Base-by-base conservation (phyloP, 2,329 filamentous ascomycete genomes). In the Beauveria australis region DNA sequence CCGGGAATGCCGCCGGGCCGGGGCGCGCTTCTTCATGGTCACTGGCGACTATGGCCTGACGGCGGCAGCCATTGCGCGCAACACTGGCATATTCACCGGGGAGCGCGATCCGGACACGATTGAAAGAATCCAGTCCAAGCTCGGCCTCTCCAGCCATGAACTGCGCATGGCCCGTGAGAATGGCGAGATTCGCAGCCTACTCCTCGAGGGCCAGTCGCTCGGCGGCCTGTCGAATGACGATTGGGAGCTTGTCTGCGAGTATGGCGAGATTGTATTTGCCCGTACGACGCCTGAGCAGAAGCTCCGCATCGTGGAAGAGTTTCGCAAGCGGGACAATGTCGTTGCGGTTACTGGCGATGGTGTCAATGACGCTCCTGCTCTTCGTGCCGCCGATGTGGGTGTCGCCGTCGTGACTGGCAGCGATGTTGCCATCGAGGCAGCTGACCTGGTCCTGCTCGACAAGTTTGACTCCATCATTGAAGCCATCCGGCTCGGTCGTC, bases 281-380 rank as follows among this genome's bases (percentile, higher is more conserved):
- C 80, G 87, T 22, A 89, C 86, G 59, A 84, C 86, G 0, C 87
- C 87, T 0, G 81, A 85, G 61, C 89, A 88, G 43, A 90, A 90
- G 67, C 83, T 88, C 8, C 81, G 86, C 47, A 89, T 90, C 77
- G 88, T 91, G 51, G 82, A 85, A 61, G 85, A 86, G 53, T 78
- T 89, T 24, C 86, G 88, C 64, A 70, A 74, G 22, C 74, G 81
- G 16, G 80, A 81, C 22, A 81, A 84, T 30, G 81, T 81, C 1
- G 86, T 84, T 12, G 87, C 86, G 40, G 88, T 90, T 76, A 90
- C 87, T n/a, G 88, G 88, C 33, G 88, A 91, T 63, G 85, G 85
- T 10, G 87, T 86, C 9, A 88, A 88, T 61, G 85, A 88, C 63
- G 85, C 84, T 0, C 85, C 85, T 0, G 85, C 85, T 2, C 74